Base-by-base conservation (phyloP, 331 rosid species). In the Acacia pycnantha region DNA sequence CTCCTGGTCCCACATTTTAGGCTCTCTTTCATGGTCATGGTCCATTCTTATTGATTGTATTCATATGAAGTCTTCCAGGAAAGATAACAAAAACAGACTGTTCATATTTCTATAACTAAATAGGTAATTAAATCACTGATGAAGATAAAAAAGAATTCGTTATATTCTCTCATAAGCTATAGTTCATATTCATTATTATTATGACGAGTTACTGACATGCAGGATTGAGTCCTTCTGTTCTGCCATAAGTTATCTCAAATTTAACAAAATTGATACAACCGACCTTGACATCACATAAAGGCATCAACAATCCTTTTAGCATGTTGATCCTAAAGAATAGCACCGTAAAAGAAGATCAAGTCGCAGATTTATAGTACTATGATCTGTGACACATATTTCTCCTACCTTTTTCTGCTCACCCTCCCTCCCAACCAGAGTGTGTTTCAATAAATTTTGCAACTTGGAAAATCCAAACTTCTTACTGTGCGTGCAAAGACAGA, bases 381-480 rank as follows among this genome's bases (percentile, higher is more conserved):
- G 11, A 77, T 81, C 66, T 66, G 35, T 44, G 76, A 31, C 71
- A 72, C 46, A 12, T 62, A 62, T 37, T 37, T 76, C 24, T 69
- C 19, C 31, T 61, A 69, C 69, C 27, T 56, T 74, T 58, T 21
- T 40, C 74, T 58, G 11, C 27, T 47, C 59, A 14, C 46, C 48
- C 29, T 8, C 8, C 48, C 21, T 35, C 29, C 73, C 13, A 7
- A 10, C 22, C 8, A 62, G 68, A 27, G 37, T 2, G 24, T 74
- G 82, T 59, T 84, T 70, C 87, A 75, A 76, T 26, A 79, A 76
- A 58, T 69, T 56, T 35, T 74, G 47, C 11, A 33, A 18, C 72
- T 33, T 66, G 50, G 80, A 83, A 69, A 79, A 46, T 40, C 70
- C 50, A 66, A 59, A 13, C 41, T 53, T 47, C 29, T 6, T 41